Base-by-base conservation (phyloP, 306 rosid species). In the Cotoneaster glaucophyllus region DNA sequence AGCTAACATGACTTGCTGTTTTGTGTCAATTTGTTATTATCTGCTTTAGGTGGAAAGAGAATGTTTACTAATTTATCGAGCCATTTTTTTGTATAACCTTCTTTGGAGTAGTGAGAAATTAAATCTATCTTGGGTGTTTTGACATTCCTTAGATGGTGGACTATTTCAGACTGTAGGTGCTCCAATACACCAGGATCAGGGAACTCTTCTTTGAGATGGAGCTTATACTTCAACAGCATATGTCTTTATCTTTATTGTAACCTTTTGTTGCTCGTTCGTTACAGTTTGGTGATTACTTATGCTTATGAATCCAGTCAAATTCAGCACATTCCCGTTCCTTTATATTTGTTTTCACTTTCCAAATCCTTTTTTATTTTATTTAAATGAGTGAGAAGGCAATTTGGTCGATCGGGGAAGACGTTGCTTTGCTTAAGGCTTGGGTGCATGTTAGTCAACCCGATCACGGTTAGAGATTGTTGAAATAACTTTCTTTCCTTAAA, bases 371-470 rank as follows among this genome's bases (percentile, higher is more conserved):
- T 34, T n/a, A n/a, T 34, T 34, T 1, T 28, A 28, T 34, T 32
- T 5, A 32, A 34, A 34, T 34, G 39, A 34, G 39, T 34, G 2
- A 6, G 39, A 34, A 6, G 2, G 39, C 39, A 34, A 34, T 34
- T 34, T 34, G 39, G 39, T 34, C 2, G 39, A 6, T 1, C 0
- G 8, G 0, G 39, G 39, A 34, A 34, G 39, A 34, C 39, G 2
- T 34, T 34, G 39, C 39, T 34, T 34, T 34, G 39, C 39, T 34
- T 34, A 8, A 34, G 39, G 39, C 2, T 34, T 34, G 39, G 39
- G 0, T 34, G 39, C 8, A 0, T 34, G 2, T 0, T 6, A 34
- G 8, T 6, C 8, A 34, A 34, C 39, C 2, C 8, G 39, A 1
- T 34, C 39, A 6, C 9, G 9, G 8, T 34, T 34, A 34, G 39